Base-by-base conservation (phyloP, 495 filamentous ascomycete genomes). In the Aspergillus homomorphus region DNA sequence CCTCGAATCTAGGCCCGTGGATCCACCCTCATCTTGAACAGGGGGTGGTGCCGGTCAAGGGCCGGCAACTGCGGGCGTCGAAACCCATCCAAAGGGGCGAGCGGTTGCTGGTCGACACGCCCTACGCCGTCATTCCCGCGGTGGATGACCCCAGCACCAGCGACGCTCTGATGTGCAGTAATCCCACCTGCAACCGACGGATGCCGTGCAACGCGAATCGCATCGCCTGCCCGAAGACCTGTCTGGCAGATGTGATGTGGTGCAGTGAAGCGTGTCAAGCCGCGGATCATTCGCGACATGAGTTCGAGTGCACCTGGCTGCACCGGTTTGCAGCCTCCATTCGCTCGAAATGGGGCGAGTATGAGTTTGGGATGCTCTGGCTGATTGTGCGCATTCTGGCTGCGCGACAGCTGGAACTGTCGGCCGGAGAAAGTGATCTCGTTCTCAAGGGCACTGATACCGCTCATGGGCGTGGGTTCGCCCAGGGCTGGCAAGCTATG, bases 361-460 rank as follows among this genome's bases (percentile, higher is more conserved):
- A 74, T 56, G 64, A 69, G 18, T 76, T 76, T 38, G 72, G 73
- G 14, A 73, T 76, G 73, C 21, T 74, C 33, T 76, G 73, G 73
- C 26, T 76, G 55, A 74, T 76, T 59, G 68, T 76, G 14, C 69
- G 73, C 4, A 51, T 74, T 8, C 62, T 76, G 41, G 69, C 73
- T n/a, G 65, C 62, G 14, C 64, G 70, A 26, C 61, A 64, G 26
- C 15, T 51, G 14, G 64, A 72, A 46, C 2, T 55, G 30, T 45
- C 51, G n/a, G n/a, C n/a, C n/a, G n/a, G n/a, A n/a, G n/a, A n/a
- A n/a, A n/a, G n/a, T n/a, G n/a, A n/a, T n/a, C n/a, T n/a, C 21
- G 16, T 56, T 51, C 18, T 10, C 16, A 23, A 26, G 4, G 15
- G 6, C 2, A 8, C 43, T 6, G 18, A 49, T 1, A 16, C 15